Base-by-base conservation (phyloP, 768 basidiomycete species). In the Gloeopeniophorella convolvens region DNA sequence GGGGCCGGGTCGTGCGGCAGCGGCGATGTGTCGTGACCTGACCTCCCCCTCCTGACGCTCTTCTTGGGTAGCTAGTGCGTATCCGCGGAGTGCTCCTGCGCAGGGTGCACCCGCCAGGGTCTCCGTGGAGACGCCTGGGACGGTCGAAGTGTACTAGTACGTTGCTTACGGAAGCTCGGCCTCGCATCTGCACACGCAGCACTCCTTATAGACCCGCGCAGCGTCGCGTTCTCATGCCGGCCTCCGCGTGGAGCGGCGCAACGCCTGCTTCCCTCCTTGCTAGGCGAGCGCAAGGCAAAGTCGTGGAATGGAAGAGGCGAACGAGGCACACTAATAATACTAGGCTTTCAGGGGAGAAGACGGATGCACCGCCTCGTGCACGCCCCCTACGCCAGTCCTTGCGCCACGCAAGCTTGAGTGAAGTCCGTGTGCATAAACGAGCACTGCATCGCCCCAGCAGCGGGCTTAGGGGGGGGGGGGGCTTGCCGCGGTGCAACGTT, bases 1-100 rank as follows among this genome's bases (percentile, higher is more conserved):
- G 87, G 82, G 79, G 81, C 27, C 83, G 85, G 70, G 80, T 77
- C 58, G 76, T 80, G 41, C 82, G 76, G 65, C 72, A 79, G 63
- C 76, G 75, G 68, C 76, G 78, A 61, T 94, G 92, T 70, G 76
- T 92, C 39, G 72, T 92, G 16, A 66, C 72, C 45, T 77, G 59
- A 66, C 54, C 13, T 48, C 23, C 32, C 37, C 16, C 21, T 37
- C 18, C 32, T 54, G 54, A 45, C 12, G 11, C 26, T 16, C 27
- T 42, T 42, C 46, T 33, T 48, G 32, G 41, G 32, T 54, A 43
- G 30, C 44, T 37, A 18, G 27, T 43, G 32, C 53, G 40, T 26
- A 42, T 54, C 52, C 47, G 43, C 32, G 52, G 52, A 54, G 41
- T 36, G 18, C 48, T 42, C 28, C 32, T 37, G 23, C 42, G 36